Percentiles rank a stretch among this genome's conserved stretches.
These are phyloP conservation scores for Rhodotorula diobovata DNA, from an alignment of 768 basidiomycete species.

Conservation along the genomic window DNA sequence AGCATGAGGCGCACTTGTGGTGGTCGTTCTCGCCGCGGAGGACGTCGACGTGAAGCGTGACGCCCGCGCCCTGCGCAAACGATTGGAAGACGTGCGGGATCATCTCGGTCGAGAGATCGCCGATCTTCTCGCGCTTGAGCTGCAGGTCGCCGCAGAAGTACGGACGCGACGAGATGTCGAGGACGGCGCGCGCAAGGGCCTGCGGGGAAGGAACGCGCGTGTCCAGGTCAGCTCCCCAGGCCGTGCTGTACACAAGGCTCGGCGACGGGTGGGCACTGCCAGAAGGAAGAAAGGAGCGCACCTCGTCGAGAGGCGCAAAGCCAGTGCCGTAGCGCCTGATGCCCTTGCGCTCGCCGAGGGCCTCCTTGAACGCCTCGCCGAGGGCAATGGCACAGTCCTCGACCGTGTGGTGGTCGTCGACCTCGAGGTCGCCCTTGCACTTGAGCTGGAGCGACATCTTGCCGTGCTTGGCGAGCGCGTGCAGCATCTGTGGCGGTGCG, in stretches of 20 bases:
- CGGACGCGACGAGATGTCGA: constrained; percentile 96
- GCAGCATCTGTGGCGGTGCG: constrained; percentile 70
- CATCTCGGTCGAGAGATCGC: constrained; percentile 96
- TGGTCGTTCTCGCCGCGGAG: constrained; percentile 95
- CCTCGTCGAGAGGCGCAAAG: constrained; percentile 95
- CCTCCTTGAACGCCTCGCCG: constrained; percentile 78
- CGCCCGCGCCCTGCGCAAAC: constrained; percentile 92
- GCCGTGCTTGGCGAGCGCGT: constrained; percentile 92
- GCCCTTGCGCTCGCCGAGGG: constrained; percentile 87
- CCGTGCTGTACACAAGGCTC: no score
- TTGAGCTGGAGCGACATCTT: constrained; percentile 78
- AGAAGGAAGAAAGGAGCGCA: constrained; percentile 46
- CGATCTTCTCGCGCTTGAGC: constrained; percentile 81
- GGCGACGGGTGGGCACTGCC: neutral
- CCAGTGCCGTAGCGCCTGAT: constrained; percentile 94
- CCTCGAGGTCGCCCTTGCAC: constrained; percentile 91
- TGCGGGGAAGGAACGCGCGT: constrained; percentile 45
- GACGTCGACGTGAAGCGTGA: constrained; percentile 89
- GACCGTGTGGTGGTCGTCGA: constrained; percentile 98
- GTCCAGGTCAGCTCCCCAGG: neutral
- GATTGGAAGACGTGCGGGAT: constrained; percentile 96
- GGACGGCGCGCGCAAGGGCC: constrained; percentile 92
- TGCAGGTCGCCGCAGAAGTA: constrained; percentile 90
- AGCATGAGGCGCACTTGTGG: constrained; percentile 62
- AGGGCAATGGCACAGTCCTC: constrained; percentile 64